These are phyloP conservation scores for Wickerhamiella infanticola DNA, from an alignment of 1,139 yeast genomes.

Conservation along the genomic window DNA sequence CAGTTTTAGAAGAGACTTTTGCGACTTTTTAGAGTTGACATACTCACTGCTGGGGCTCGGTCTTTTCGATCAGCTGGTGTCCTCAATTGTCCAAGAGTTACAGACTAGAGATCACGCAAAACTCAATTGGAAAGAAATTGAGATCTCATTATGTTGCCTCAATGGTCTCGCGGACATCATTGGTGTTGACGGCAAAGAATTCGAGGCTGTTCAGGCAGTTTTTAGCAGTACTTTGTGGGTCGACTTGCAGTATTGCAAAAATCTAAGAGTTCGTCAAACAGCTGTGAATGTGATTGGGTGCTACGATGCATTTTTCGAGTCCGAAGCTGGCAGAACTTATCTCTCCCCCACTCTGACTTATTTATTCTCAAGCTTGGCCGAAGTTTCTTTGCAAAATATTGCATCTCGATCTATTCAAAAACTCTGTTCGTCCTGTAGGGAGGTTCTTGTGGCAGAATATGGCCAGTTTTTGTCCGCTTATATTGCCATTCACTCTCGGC, in stretches of 20 bases:
- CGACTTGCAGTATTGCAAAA: conserved; percentile 17
- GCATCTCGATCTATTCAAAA: conserved; percentile 27
- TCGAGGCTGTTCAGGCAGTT: conserved; percentile 16
- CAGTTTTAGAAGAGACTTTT: conserved; percentile 54
- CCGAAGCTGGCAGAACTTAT: conserved; percentile 19
- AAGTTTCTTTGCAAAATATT: conserved; percentile 18
- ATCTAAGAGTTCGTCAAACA: conserved; percentile 21
- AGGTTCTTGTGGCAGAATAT: conserved; percentile 17
- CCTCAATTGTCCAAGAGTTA: conserved; percentile 24
- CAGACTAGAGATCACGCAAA: conserved; percentile 5
- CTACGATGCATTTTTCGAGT: conserved; percentile 22
- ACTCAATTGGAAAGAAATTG: conserved; percentile 35
- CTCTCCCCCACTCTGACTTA: conserved; percentile 19
- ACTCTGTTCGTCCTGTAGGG: conserved; percentile 24
- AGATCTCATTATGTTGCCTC: conserved; percentile 52
- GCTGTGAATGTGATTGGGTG: conserved; percentile 25
- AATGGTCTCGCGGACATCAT: conserved; percentile 32
- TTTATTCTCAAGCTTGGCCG: conserved; percentile 22
- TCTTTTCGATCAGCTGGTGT: conserved; percentile 37
- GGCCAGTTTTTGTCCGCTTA: conserved; percentile 22
- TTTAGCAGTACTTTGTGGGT: conserved; percentile 23
- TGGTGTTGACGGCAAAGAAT: conserved; percentile 16
- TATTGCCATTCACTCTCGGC: conserved; percentile 14
- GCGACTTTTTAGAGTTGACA: conserved; percentile 57
- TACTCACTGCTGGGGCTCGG: conserved; percentile 48